A percentile compares a stretch with the other conserved stretches of the same genome.
Conservation (phyloP, 768 basidiomycete species). For the Suillus plorans region DNA sequence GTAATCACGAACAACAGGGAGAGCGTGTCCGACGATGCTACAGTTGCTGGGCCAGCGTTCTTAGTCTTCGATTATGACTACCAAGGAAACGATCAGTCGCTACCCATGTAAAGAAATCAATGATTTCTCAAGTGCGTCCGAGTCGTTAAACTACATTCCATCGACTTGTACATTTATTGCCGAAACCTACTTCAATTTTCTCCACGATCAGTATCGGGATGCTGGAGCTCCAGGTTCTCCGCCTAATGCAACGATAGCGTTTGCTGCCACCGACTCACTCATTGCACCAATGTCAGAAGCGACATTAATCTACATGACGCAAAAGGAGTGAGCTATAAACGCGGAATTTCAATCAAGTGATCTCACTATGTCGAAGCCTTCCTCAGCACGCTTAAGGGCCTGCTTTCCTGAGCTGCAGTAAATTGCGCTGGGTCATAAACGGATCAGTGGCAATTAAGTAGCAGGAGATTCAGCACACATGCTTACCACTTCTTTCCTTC, state of each 20-base stretch:
- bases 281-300: constrained; percentile 45
- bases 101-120: background rate
- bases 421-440: constrained; percentile 39
- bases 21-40: constrained; percentile 43
- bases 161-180: background rate
- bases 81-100: background rate
- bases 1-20: constrained; percentile 42
- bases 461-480: background rate
- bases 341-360: constrained; percentile 16
- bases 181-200: background rate
- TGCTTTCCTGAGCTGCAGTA: constrained; percentile 48
- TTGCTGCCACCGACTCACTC: constrained; percentile 30
- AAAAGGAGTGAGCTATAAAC: constrained; percentile 6
- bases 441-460: too few species aligned
- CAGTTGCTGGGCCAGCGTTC: constrained; percentile 58
- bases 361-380: constrained; percentile 55
- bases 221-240: constrained; percentile 10
- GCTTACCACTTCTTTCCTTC: constrained; percentile 65
- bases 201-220: constrained; percentile 14
- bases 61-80: constrained; percentile 37
- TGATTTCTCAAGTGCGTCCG: background rate
- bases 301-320: constrained; percentile 45
- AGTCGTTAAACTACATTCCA: background rate
- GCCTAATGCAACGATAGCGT: constrained; percentile 23
- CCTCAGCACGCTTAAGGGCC: constrained; percentile 40